Base-by-base conservation (phyloP, 2,329 filamentous ascomycete genomes). In the Fusarium subglutinans region DNA sequence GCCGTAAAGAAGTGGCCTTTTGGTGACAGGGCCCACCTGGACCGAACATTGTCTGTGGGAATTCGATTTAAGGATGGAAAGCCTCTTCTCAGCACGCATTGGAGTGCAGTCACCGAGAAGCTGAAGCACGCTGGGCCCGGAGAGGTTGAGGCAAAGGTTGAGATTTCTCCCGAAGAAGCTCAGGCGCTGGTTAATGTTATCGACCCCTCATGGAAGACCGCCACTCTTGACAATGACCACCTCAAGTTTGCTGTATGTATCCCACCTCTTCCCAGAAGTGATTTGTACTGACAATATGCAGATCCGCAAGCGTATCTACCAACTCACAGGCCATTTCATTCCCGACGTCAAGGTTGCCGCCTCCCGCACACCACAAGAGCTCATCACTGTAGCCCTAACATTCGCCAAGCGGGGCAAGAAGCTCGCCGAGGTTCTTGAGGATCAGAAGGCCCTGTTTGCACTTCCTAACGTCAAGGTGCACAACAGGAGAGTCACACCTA, bases 271-370 rank as follows among this genome's bases (percentile, higher is more conserved):
- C 8, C 9, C 33, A 37, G 5, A 17, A 26, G 30, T 53, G 3
- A 35, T 14, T 1, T 18, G 13, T 38, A 55, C 74, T 79, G 66
- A 79, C 66, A 73, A 48, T 9, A 24, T n/a, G 28, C 75, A 98
- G 95, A 87, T 96, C 74, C 85, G 91, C 78, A 97, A 98, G 84
- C 92, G 94, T 67, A 85, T 95, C 70, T 90, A 92, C 81, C 93
- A 96, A 81, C 87, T 97, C 69, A 95, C 92, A n/a, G 94, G 94
- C 69, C 89, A 91, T 70, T 89, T 90, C 67, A 86, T 98, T 74
- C 87, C 93, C 22, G 96, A 98, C 82, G 86, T 89, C 53, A 87
- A 89, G 75, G 88, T 97, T 69, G 83, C 85, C 56, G 84, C 86
- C 50, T 85, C 90, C 69, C 82, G 82, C 58, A 91, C 87, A 14